Evolutionary conservation across 2,329 filamentous ascomycete species (phyloP), one percentile per base, ranked within the genome.

Genomic region (Sphaerulina vaccinii): DNA sequence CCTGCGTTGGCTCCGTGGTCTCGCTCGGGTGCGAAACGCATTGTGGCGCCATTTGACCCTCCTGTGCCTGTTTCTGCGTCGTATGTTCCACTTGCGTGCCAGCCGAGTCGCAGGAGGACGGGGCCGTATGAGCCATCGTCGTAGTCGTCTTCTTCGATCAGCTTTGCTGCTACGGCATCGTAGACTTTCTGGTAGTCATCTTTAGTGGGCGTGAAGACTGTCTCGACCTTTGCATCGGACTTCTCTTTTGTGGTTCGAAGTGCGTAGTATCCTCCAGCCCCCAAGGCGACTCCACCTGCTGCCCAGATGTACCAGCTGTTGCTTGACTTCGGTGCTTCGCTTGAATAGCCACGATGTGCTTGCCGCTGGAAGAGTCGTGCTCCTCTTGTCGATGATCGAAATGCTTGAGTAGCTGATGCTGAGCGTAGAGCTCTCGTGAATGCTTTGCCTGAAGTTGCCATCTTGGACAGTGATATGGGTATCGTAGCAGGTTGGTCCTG

Each of bases 121-220:
- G 92, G 93, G 51, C 90, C 92, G 70, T 95, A 97, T 77, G 87
- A 93, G 63, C 93, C 92, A 71, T 99, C 92, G 67, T 97, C 92
- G 71, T 97, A 97, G 62, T 96, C 87, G 64, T 93, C 89, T 69
- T 95, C 84, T 75, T 96, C 88, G 72, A 93, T 86, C 49, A 97
- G 78, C 55, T 79, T 79, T 67, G 78, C 74, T 49, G 92, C 91
- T 64, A 97, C 84, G 68, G 85, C 86, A 71, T 96, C 82, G 78
- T 97, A 97, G 48, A 97, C 89, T 73, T 88, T 87, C 79, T 96
- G 90, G 79, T 96, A 97, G 74, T 99, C 90, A 65, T 86, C 85
- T 74, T 87, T 83, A 67, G 82, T 87, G 55, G 90, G 89, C 45
- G 77, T 81, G 75, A 92, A 86, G 62, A 82, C 69, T 68, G 81